Evolutionary conservation across 2,329 filamentous ascomycete species (phyloP).

Genomic region (Penicillium sp.): DNA sequence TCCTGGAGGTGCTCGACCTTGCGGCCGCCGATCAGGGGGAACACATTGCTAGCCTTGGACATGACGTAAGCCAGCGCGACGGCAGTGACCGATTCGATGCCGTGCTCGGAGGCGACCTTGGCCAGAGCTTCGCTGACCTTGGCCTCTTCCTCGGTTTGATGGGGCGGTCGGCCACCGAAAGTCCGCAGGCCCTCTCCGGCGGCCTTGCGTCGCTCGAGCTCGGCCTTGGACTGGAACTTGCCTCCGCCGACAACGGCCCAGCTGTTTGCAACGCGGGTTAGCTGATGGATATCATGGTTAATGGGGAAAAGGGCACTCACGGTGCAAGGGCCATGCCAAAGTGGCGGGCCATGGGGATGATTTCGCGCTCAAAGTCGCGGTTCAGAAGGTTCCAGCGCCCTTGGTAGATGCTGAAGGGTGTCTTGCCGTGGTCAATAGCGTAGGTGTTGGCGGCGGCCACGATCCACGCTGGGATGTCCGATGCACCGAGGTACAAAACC

Average conservation of each 20-base stretch:
- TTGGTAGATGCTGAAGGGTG: constrained; percentile 42
- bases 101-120: background rate
- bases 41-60: background rate
- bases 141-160: background rate
- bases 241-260: constrained; percentile 57
- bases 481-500: constrained; percentile 44
- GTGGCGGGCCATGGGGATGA: constrained; percentile 42
- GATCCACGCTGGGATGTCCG: constrained; percentile 43
- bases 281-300: too few species aligned
- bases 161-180: constrained; percentile 39
- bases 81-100: background rate
- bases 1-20: background rate
- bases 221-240: constrained; percentile 43
- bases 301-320: too few species aligned
- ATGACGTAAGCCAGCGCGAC: background rate
- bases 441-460: constrained; percentile 42
- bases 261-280: too few species aligned
- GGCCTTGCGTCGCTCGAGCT: constrained; percentile 49
- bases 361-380: constrained; percentile 44
- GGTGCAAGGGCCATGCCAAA: constrained; percentile 52
- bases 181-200: too few species aligned
- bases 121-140: background rate
- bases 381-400: constrained; percentile 41
- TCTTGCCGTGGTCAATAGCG: constrained; percentile 40
- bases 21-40: background rate